Evolutionary conservation across 805 yeast genomes (phyloP), one percentile per base, ranked within the genome.

Genomic region (Wickerhamomyces bisporus): DNA sequence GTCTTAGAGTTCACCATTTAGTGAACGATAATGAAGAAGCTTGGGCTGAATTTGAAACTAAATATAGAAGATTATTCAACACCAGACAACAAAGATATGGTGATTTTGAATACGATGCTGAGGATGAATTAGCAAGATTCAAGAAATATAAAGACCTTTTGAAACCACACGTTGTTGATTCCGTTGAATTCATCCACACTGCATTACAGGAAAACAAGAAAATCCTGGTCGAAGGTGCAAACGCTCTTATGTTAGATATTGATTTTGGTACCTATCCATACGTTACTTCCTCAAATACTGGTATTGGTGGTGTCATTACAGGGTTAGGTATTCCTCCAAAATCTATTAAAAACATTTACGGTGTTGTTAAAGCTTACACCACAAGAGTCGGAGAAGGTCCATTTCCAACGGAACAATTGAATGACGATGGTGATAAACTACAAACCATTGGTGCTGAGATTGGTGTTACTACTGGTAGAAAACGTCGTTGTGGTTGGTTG

Each of bases 341-440:
- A 48, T 67, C 79, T 45, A 82, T 93, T 53, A 75, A 71, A 38
- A 81, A 87, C 61, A 71, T 88, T 32, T 87, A 82, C 61, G 98
- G 98, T 65, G 98, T 93, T 19, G 98, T 91, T 33, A 93, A 93
- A 71, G 98, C 98, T 30, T 93, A 93, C 68, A 93, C 98, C 32
- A 93, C 98, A 26, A 81, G 98, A 66, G 98, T 93, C 39, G 98
- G 98, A 55, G 98, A 89, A 60, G 98, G 98, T 48, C 98, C 98
- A 24, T 93, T 93, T 84, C 97, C 98, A 45, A 82, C 98, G 40
- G 98, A 93, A 67, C 98, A 89, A 62, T 75, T 89, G 60, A 88
- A 91, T 62, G 79, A 68, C 26, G 77, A 70, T 34, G 98, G 98
- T 57, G 95, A 85, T 55, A 77, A 78, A 49, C 72, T 93, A 58